Evolutionary conservation across 108 stramenopile genomes (phyloP).

Genomic region (Nitzschia putrida): DNA sequence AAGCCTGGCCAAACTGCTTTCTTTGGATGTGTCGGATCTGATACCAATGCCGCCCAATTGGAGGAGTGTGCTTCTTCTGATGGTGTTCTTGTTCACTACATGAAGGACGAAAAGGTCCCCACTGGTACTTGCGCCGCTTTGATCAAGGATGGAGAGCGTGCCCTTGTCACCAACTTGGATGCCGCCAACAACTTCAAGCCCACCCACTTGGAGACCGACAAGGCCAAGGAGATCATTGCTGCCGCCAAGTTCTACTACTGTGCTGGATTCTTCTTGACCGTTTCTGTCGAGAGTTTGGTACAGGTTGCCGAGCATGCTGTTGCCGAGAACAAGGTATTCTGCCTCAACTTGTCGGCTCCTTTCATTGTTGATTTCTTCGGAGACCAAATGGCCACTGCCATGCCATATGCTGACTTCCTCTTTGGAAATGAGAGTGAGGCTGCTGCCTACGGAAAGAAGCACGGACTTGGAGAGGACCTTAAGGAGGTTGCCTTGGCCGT

Average conservation of each 20-base stretch:
- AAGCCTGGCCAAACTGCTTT: constrained; percentile 77
- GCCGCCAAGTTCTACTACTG: constrained; percentile 89
- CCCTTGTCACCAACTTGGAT: constrained; percentile 94
- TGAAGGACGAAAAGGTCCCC: constrained; percentile 89
- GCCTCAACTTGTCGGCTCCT: constrained; percentile 97
- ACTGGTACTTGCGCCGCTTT: constrained; percentile 99
- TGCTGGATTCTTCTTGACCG: constrained; percentile 99
- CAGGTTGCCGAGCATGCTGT: constrained; percentile 88
- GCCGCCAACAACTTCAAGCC: constrained; percentile 99
- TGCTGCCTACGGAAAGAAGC: constrained; percentile 93
- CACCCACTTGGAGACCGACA: constrained; percentile 89
- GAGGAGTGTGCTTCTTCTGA: constrained; percentile 89
- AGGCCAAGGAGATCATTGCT: constrained; percentile 89
- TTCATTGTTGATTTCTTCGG: constrained; percentile 99
- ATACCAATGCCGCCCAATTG: constrained; percentile 83
- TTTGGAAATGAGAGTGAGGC: constrained; percentile 99
- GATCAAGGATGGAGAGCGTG: constrained; percentile 92
- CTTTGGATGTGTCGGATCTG: constrained; percentile 93
- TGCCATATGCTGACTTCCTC: constrained; percentile 95
- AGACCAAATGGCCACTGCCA: constrained; percentile 89
- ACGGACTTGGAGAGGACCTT: constrained; percentile 89
- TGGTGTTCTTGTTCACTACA: constrained; percentile 96
- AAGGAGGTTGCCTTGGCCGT: constrained; percentile 90
- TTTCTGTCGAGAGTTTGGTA: constrained; percentile 90
- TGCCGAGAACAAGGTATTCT: constrained; percentile 89